A percentile compares a stretch with the other conserved stretches of the same genome.
Evolutionary conservation across 129 eudicot genomes (phyloP).

Genomic region (Flaveria robusta): DNA sequence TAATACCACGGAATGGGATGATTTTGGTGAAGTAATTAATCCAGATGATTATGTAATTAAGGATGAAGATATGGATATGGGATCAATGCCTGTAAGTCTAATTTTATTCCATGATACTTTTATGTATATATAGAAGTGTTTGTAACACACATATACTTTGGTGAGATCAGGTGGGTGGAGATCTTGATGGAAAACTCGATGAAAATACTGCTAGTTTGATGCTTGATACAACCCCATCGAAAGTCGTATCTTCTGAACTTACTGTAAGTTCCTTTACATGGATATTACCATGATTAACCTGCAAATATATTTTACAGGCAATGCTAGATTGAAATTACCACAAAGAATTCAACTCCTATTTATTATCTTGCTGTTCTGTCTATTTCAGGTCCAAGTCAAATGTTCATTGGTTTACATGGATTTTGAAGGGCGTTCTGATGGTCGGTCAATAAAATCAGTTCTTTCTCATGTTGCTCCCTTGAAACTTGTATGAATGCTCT

Average conservation of each 20-base stretch:
- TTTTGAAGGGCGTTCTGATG: conserved; percentile 99
- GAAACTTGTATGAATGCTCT: conserved; percentile 63
- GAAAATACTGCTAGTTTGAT: conserved; percentile 85
- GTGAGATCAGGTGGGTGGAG: conserved; percentile 59
- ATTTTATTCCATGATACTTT: not conserved
- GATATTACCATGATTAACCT: not conserved
- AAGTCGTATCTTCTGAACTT: conserved; percentile 85
- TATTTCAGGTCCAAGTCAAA: conserved; percentile 85
- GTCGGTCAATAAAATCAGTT: conserved; percentile 88
- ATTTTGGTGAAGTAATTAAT: conserved; percentile 93
- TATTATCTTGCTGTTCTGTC: conserved; percentile 6
- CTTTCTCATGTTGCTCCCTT: conserved; percentile 86
- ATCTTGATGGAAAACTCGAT: conserved; percentile 84
- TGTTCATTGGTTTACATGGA: conserved; percentile 84
- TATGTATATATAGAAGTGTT: not conserved
- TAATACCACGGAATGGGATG: conserved; percentile 80
- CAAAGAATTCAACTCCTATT: conserved; percentile 3
- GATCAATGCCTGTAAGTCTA: conserved; percentile 61
- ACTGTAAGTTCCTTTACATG: conserved; percentile 56
- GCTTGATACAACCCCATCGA: conserved; percentile 90
- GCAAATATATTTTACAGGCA: not conserved
- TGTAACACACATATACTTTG: conserved; percentile 9
- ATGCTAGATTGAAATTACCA: not conserved
- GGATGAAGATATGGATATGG: conserved; percentile 77
- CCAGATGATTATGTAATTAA: conserved; percentile 88